Evolutionary conservation across 108 stramenopile genomes (phyloP).

Genomic region (Epipyxis sp.): DNA sequence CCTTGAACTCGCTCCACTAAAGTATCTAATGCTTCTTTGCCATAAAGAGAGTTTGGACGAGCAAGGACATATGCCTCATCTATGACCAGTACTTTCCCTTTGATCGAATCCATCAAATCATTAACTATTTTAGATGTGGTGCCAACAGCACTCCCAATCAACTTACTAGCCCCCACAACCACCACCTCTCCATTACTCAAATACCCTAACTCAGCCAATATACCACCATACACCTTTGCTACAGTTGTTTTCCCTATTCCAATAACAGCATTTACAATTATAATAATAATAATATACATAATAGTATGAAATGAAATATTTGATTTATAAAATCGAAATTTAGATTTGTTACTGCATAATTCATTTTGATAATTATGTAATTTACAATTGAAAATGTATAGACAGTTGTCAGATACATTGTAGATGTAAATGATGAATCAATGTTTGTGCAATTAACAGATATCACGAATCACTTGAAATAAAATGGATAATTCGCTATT

Average conservation of each 20-base stretch:
- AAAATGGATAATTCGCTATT: too few species aligned
- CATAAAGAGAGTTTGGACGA: neutral
- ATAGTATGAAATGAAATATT: too few species aligned
- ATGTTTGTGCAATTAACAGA: too few species aligned
- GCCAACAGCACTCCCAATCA: neutral
- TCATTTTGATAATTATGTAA: too few species aligned
- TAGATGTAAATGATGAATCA: too few species aligned
- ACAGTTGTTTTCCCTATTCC: conserved; percentile 36
- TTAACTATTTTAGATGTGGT: neutral
- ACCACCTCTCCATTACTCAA: neutral
- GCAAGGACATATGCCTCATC: conserved; percentile 25
- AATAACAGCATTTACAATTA: too few species aligned
- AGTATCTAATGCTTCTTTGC: conserved; percentile 14
- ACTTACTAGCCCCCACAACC: neutral
- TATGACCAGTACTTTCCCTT: conserved; percentile 20
- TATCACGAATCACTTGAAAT: too few species aligned
- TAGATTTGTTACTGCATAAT: too few species aligned
- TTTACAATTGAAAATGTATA: too few species aligned
- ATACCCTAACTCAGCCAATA: conserved; percentile 13
- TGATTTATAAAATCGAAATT: too few species aligned
- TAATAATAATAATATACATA: too few species aligned
- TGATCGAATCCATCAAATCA: neutral
- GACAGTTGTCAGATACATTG: too few species aligned
- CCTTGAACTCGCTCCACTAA: conserved; percentile 10
- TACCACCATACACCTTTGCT: conserved; percentile 24